Evolutionary conservation across 1,284 basidiomycete genomes (phyloP), one percentile per base, ranked within the genome.

Genomic region (Taiwanofungus camphoratus): DNA sequence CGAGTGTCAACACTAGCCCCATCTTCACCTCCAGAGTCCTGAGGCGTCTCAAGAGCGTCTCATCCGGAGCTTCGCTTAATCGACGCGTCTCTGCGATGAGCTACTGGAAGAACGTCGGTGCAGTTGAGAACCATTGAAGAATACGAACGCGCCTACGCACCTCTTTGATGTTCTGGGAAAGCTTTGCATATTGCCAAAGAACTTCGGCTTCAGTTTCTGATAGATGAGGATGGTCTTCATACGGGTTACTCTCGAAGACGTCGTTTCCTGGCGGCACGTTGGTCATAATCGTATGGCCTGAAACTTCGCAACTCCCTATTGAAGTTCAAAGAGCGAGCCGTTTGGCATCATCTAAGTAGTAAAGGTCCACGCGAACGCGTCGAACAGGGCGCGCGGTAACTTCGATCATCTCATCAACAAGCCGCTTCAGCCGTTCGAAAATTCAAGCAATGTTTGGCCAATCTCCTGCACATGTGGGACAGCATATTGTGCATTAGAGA

Each of bases 11-110:
- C 0, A 95, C 91, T 29, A 99, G 73, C 5, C 91, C 92, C 87
- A 98, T 94, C 65, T 96, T 96, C 60, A 87, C 81, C 63, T 98
- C 95, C 34, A 98, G 69, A 1, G 82, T 74, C 31, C 94, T 75
- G 31, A 99, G 63, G 44, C 87, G 82, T 32, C 74, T 73, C n/a
- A 98, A 68, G 54, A 97, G 73, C 40, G 65, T 68, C 53, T 79
- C 77, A 62, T 90, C 93, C 29, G 82, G 90, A 48, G 73, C 77
- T 50, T 82, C 82, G 42, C 72, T 71, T 47, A 88, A 66, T 36
- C 66, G 65, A 44, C 74, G 78, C 33, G 80, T 77, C 58, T 75
- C 74, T 44, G 70, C 64, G 11, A 79, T 74, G 43, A 82, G 60
- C 83, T 86, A 32, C 22, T 12, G 0, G 22, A 15, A 27, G 15